A percentile compares a stretch with the other conserved stretches of the same genome.
phyloP scores from a whole-genome alignment of 192 early-diverging fungal genomes.

The Rhizoclosmatium globosum region DNA sequence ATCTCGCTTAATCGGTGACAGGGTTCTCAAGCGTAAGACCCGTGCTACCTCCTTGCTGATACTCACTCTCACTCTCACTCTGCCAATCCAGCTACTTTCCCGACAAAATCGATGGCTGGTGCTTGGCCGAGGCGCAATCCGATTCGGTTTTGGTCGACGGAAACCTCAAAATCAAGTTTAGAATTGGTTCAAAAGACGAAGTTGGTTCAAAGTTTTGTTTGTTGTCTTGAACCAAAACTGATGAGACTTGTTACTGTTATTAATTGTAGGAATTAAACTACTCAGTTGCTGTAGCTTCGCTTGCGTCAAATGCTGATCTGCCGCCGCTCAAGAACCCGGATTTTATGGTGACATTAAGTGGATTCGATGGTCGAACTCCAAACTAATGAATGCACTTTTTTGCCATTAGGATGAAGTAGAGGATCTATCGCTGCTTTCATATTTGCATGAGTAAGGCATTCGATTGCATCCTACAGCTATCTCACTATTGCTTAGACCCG shows the following conservation, averaged over 20 bases:
- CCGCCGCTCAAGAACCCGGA: conserved; percentile 93
- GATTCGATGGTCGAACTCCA: not conserved
- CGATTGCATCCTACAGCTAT: not conserved
- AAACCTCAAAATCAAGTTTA: too few relatives aligned
- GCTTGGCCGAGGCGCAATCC: conserved; percentile 58
- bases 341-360: conserved; percentile 27
- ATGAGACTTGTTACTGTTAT: not conserved
- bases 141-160: too few relatives aligned
- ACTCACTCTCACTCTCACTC: not conserved
- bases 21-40: conserved; percentile 1
- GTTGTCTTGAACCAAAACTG: too few relatives aligned
- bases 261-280: conserved; percentile 41
- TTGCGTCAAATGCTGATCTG: conserved; percentile 64
- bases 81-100: conserved; percentile 57
- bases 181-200: too few relatives aligned
- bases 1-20: not conserved
- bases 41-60: too few relatives aligned
- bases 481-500: conserved; percentile 22
- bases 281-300: conserved; percentile 66
- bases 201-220: too few relatives aligned
- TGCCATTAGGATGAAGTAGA: conserved; percentile 27
- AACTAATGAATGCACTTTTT: too few relatives aligned
- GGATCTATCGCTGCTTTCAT: conserved; percentile 36
- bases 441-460: conserved; percentile 38
- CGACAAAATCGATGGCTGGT: conserved; percentile 85